A percentile compares a stretch with the other conserved stretches of the same genome.
Conservation (phyloP, 2,329 filamentous ascomycete genomes). For the Colletotrichum sansevieriae region DNA sequence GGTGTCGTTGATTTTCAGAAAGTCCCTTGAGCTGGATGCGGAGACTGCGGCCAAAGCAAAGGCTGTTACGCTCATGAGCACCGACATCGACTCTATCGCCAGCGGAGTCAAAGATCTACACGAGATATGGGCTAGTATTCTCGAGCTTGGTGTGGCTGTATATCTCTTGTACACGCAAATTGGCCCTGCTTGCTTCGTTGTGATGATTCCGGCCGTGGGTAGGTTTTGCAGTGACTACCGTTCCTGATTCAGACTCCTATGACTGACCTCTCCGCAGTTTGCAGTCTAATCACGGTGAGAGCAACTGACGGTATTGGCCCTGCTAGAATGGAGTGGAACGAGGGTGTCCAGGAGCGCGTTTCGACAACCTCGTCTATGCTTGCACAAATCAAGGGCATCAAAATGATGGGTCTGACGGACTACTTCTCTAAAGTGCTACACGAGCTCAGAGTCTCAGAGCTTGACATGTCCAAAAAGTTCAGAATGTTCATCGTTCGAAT, state of each 20-base stretch:
- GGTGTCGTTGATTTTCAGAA: slow-evolving; percentile 42
- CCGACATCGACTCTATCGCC: slow-evolving; percentile 39
- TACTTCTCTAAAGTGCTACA: slow-evolving; percentile 51
- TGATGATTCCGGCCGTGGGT: slow-evolving; percentile 54
- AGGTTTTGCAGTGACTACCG: slow-evolving; percentile 39
- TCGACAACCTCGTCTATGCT: slow-evolving; percentile 48
- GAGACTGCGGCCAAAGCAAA: slow-evolving; percentile 37
- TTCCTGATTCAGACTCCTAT: background rate
- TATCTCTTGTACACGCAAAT: slow-evolving; percentile 42
- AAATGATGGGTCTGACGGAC: slow-evolving; percentile 52
- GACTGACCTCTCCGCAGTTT: background rate
- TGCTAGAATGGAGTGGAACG: slow-evolving; percentile 46
- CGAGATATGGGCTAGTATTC: slow-evolving; percentile 42
- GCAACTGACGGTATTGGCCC: slow-evolving; percentile 27
- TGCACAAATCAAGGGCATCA: slow-evolving; percentile 51
- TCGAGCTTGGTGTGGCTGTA: slow-evolving; percentile 43
- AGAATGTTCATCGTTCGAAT: slow-evolving; percentile 37
- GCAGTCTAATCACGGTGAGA: slow-evolving; percentile 16
- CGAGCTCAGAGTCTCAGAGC: slow-evolving; percentile 51
- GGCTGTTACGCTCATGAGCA: slow-evolving; percentile 42
- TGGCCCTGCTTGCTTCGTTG: slow-evolving; percentile 44
- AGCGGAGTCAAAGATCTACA: slow-evolving; percentile 39
- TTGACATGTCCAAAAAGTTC: slow-evolving; percentile 53
- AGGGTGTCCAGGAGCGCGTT: slow-evolving; percentile 50
- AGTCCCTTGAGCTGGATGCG: slow-evolving; percentile 39